Base-by-base conservation (phyloP, 2,329 filamentous ascomycete species). In the Thermomyces lanuginosus region DNA sequence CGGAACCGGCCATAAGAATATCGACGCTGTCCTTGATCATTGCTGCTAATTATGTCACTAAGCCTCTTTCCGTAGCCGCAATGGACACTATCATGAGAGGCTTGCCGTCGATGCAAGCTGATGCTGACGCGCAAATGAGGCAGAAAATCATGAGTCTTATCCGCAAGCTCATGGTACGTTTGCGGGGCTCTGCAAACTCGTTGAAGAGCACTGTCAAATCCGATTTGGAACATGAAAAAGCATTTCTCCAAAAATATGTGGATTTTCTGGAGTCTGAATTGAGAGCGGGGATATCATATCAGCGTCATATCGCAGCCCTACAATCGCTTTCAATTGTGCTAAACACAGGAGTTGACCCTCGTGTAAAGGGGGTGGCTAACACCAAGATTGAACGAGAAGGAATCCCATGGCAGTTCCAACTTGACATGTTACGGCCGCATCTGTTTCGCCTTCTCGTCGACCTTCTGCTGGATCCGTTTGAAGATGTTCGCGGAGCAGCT, bases 381-480 rank as follows among this genome's bases (percentile, higher is more conserved):
- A 57, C 55, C 0, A 69, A 64, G 33, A 52, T 58, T 8, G 64
- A 63, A 3, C 49, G 56, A 15, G 57, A 59, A 17, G 55, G 63
- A 28, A 38, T 55, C 3, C 52, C 49, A 17, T 72, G 68, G 66
- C 54, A 57, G 3, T 58, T 63, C 31, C 44, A 53, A 11, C 31
- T 66, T 8, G 45, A 55, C 2, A 47, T 70, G 3, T 51, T 65
- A 10, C 36, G 42, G 5, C 32, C 45, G 2, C 43, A 32, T 16
- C 37, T 58, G 21, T 45, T 55, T 20, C 41, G 76, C 24, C 60
- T 73, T 4, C 57, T 95, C 5, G 57, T 84, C 8, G 82, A 92
- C 47, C 66, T 92, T 12, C 54, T 92, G 5, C 62, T 92, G 44
- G 80, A 98, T 41, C 81, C 86, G 0, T 98, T 92, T 43, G 89